Evolutionary conservation across 1,139 yeast genomes (phyloP).

Genomic region (Protomyces macrosporus): DNA sequence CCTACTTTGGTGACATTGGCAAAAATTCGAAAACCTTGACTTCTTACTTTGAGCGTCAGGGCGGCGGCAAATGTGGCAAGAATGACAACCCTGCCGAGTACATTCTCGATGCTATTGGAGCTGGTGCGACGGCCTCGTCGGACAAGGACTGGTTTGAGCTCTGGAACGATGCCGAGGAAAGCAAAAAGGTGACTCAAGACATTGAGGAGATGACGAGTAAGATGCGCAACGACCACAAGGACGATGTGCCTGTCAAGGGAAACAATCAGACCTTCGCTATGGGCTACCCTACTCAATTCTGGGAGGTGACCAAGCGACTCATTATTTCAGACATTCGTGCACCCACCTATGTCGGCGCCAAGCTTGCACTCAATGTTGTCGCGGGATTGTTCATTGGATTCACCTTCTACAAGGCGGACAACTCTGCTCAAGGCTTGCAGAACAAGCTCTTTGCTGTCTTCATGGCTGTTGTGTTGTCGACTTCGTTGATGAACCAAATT

Average conservation of each 20-base stretch:
- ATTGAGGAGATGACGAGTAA: constrained; percentile 30
- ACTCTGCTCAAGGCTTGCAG: constrained; percentile 38
- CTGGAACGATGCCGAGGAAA: constrained; percentile 58
- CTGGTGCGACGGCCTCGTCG: constrained; percentile 70
- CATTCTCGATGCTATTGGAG: constrained; percentile 74
- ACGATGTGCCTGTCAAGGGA: not conserved
- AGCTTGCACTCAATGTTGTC: constrained; percentile 45
- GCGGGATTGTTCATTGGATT: constrained; percentile 52
- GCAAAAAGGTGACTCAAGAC: constrained; percentile 39
- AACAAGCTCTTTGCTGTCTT: constrained; percentile 45
- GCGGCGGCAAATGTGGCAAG: constrained; percentile 60
- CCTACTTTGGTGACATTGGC: constrained; percentile 77
- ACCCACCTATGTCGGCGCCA: constrained; percentile 46
- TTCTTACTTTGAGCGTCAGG: constrained; percentile 62
- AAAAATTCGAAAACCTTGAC: constrained; percentile 55
- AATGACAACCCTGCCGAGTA: constrained; percentile 76
- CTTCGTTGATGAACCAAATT: constrained; percentile 55
- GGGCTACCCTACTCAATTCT: constrained; percentile 30
- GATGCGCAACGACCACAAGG: constrained; percentile 1
- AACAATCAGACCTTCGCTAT: constrained; percentile 32
- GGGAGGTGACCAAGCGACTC: constrained; percentile 34
- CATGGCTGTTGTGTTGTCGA: constrained; percentile 51
- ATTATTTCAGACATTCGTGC: constrained; percentile 45
- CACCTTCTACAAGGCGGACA: constrained; percentile 44
- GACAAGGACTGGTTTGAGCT: constrained; percentile 59